These are phyloP conservation scores for Didymella pinodella DNA, from an alignment of 2,329 filamentous ascomycete species.

Conservation along the genomic window DNA sequence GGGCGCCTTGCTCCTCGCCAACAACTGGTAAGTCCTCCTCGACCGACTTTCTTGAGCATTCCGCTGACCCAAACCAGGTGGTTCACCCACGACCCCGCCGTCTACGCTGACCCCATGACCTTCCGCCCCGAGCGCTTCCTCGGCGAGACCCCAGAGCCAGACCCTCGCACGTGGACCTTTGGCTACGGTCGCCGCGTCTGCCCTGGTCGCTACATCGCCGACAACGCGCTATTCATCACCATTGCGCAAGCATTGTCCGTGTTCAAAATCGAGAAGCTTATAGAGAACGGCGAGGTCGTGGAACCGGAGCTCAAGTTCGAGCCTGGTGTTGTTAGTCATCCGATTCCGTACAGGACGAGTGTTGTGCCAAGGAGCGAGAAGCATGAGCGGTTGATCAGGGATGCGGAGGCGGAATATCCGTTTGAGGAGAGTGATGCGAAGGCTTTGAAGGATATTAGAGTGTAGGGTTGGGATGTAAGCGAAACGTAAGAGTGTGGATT, in stretches of 20 bases:
- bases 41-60: background rate
- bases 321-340: slow-evolving; percentile 51
- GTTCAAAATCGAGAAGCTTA: slow-evolving; percentile 54
- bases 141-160: slow-evolving; percentile 45
- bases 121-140: slow-evolving; percentile 59
- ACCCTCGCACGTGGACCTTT: slow-evolving; percentile 49
- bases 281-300: slow-evolving; percentile 51
- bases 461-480: background rate
- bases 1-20: slow-evolving; percentile 49
- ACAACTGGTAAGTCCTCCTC: slow-evolving; percentile 48
- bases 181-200: slow-evolving; percentile 57
- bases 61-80: slow-evolving; percentile 37
- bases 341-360: slow-evolving; percentile 45
- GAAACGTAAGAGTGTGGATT: background rate
- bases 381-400: slow-evolving; percentile 46
- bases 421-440: slow-evolving; percentile 53
- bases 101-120: slow-evolving; percentile 49
- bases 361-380: slow-evolving; percentile 48
- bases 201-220: slow-evolving; percentile 54
- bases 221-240: slow-evolving; percentile 53
- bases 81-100: slow-evolving; percentile 53
- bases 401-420: slow-evolving; percentile 48
- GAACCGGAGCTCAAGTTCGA: slow-evolving; percentile 49
- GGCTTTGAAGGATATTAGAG: slow-evolving; percentile 23
- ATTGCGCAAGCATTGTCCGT: slow-evolving; percentile 58